Conservation (phyloP, 139 green algal species). For the Spirogloea muscicola region DNA sequence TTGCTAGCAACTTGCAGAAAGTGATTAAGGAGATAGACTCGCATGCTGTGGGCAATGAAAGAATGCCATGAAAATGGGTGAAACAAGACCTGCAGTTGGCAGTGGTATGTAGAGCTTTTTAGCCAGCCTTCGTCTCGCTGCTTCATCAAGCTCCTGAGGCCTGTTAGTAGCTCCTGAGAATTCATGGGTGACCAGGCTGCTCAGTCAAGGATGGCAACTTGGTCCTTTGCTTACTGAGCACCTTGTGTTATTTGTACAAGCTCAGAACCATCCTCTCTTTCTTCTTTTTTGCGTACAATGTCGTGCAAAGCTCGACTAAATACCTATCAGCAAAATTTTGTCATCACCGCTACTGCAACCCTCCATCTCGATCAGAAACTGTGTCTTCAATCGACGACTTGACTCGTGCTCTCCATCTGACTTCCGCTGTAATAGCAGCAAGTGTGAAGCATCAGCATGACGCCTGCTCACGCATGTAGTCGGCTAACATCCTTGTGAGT, state of each 20-base stretch:
- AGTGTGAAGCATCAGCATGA: conserved; percentile 50
- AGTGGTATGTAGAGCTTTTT: conserved; percentile 99
- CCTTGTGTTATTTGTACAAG: no score
- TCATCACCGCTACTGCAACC: conserved; percentile 39
- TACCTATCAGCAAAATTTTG: conserved; percentile 43
- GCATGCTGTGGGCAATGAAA: no score
- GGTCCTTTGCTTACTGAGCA: background rate
- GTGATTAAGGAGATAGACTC: no score
- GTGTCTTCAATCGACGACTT: conserved; percentile 89
- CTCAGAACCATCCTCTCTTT: no score
- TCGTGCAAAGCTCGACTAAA: background rate
- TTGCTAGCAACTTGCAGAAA: no score
- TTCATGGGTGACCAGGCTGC: background rate
- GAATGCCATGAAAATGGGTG: no score
- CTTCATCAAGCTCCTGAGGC: conserved; percentile 95
- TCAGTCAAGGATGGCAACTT: no score
- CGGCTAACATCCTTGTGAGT: no score
- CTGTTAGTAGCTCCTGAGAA: conserved; percentile 93
- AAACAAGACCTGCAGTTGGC: conserved; percentile 58
- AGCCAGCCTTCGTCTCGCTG: conserved; percentile 84
- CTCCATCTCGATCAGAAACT: conserved; percentile 98
- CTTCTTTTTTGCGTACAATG: background rate
- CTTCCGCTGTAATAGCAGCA: conserved; percentile 72
- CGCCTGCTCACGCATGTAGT: background rate
- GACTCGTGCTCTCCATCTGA: conserved; percentile 85